These are phyloP conservation scores for Hordeum vulgare DNA, from an alignment of 176 grass and related monocot species.

Conservation along the genomic window DNA sequence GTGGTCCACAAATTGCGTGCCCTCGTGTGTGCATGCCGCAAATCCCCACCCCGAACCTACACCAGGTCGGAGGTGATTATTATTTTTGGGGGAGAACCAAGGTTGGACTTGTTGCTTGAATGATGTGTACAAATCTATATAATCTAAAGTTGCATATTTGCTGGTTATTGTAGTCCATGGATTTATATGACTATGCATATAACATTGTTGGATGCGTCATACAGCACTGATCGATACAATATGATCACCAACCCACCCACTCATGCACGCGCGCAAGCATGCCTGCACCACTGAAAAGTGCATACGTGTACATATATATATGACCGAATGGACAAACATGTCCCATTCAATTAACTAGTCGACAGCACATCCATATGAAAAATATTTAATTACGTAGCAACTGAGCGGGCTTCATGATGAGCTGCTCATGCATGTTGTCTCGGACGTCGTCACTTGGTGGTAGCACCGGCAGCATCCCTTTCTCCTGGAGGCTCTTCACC, in stretches of 20 bases:
- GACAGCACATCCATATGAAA: neutral
- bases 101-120: no score
- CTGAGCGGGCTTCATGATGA: neutral
- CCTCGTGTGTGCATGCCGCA: no score
- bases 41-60: no score
- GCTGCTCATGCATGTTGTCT: neutral
- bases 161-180: neutral
- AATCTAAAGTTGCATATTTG: neutral
- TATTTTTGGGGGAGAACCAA: no score
- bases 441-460: neutral
- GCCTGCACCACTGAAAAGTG: slow-evolving; percentile 1
- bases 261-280: neutral
- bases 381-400: neutral
- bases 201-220: neutral
- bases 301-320: neutral
- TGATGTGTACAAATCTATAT: neutral
- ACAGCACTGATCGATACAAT: slow-evolving; percentile 3
- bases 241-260: neutral
- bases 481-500: slow-evolving; percentile 46
- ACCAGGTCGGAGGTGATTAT: no score
- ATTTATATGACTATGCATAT: neutral
- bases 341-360: neutral
- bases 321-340: neutral
- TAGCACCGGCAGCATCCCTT: slow-evolving; percentile 32
- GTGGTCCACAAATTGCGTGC: no score